Percentiles rank a stretch among this genome's conserved stretches.
These are phyloP conservation scores for Colletotrichum endophyticum DNA, from an alignment of 2,329 filamentous ascomycete species.

Conservation along the genomic window DNA sequence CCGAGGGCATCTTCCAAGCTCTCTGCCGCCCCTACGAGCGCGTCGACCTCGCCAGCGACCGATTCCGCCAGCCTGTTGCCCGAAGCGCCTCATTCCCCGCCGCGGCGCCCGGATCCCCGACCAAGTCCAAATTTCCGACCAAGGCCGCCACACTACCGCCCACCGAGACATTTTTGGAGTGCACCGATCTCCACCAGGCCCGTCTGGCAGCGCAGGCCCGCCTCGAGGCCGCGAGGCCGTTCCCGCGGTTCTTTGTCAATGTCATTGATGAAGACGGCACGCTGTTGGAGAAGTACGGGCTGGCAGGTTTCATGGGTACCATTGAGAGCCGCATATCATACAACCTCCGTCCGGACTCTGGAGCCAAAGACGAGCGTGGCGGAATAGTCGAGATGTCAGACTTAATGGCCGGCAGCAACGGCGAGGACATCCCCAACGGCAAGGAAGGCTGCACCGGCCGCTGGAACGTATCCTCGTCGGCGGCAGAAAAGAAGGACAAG, in stretches of 20 bases:
- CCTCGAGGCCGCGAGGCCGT: constrained; percentile 60
- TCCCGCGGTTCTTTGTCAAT: constrained; percentile 62
- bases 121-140: constrained; percentile 38
- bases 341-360: constrained; percentile 60
- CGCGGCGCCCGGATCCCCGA: constrained; percentile 27
- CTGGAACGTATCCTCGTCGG: constrained; percentile 47
- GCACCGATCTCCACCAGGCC: constrained; percentile 53
- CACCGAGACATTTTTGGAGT: constrained; percentile 28
- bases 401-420: constrained; percentile 47
- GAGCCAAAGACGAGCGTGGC: constrained; percentile 60
- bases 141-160: constrained; percentile 36
- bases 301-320: constrained; percentile 68
- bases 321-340: constrained; percentile 66
- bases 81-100: constrained; percentile 15
- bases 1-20: constrained; percentile 71
- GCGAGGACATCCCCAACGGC: constrained; percentile 43
- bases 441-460: constrained; percentile 49
- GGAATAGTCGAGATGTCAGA: constrained; percentile 59
- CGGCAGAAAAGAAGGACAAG: constrained; percentile 50
- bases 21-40: constrained; percentile 68
- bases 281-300: constrained; percentile 54
- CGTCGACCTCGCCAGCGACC: constrained; percentile 56
- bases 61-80: constrained; percentile 38
- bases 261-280: constrained; percentile 59
- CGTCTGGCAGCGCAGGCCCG: constrained; percentile 70